Conservation (phyloP, 2,329 filamentous ascomycete species). For the Fusarium secorum region DNA sequence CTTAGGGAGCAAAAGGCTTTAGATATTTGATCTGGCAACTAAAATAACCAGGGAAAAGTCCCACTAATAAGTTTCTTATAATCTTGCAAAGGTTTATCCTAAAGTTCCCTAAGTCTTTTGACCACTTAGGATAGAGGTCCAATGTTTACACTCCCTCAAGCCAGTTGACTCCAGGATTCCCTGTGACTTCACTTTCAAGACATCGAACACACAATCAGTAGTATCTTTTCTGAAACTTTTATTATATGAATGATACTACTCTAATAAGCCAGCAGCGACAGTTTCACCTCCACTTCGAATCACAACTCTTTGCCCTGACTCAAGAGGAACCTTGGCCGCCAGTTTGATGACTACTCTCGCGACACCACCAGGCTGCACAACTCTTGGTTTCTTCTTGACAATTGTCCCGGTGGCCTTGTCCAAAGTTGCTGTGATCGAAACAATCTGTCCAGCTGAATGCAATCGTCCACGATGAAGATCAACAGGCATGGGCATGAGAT, state of each 20-base stretch:
- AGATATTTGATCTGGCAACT: not conserved
- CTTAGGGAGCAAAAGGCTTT: not conserved
- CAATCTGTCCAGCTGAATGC: constrained; percentile 78
- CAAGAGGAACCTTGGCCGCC: constrained; percentile 77
- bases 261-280: constrained; percentile 85
- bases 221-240: not conserved
- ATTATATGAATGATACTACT: constrained; percentile 54
- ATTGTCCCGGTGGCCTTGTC: constrained; percentile 81
- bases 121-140: not conserved
- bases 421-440: constrained; percentile 73
- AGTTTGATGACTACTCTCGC: constrained; percentile 81
- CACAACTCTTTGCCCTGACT: constrained; percentile 81
- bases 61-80: not conserved
- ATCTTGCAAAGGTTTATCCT: not conserved
- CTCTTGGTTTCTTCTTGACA: constrained; percentile 82
- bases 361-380: constrained; percentile 81
- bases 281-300: constrained; percentile 83
- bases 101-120: not conserved
- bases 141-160: not conserved
- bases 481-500: constrained; percentile 85
- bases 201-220: not conserved
- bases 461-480: constrained; percentile 89
- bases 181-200: not conserved
- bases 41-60: not conserved
- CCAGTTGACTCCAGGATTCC: not conserved